Evolutionary conservation across 495 filamentous ascomycete species (phyloP).

Genomic region (Xylaria curta): DNA sequence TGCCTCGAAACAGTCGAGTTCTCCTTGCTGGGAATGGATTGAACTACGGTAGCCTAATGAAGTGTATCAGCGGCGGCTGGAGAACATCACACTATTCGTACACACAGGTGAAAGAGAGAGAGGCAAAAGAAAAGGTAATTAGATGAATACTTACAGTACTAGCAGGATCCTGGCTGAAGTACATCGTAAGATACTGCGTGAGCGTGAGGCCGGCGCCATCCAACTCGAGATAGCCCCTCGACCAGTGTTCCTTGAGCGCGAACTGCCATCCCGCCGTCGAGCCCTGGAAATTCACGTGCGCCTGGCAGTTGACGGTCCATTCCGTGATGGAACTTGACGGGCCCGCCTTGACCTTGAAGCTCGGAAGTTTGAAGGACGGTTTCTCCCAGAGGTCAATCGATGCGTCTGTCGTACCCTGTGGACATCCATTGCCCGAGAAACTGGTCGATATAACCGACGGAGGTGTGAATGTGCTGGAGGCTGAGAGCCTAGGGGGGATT

Average conservation of each 20-base stretch:
- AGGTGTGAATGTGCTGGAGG: not conserved
- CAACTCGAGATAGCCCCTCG: constrained; percentile 4
- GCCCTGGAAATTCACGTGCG: not conserved
- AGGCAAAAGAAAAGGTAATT: no score
- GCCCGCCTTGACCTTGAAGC: constrained; percentile 8
- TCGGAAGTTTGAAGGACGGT: constrained; percentile 2
- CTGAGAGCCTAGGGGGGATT: not conserved
- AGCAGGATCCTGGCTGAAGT: constrained; percentile 17
- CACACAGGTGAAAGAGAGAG: not conserved
- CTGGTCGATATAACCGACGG: constrained; percentile 1
- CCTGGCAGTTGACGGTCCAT: constrained; percentile 15
- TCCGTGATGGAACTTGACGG: not conserved
- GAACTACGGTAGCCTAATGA: not conserved
- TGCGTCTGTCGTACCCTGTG: constrained; percentile 11
- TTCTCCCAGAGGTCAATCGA: constrained; percentile 2
- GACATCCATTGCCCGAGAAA: constrained; percentile 20
- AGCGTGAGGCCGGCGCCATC: constrained; percentile 11
- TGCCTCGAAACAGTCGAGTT: not conserved
- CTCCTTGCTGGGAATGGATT: constrained; percentile 7
- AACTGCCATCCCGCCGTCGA: constrained; percentile 18
- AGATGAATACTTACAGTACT: constrained; percentile 1
- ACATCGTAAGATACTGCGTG: constrained; percentile 15
- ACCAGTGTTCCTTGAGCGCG: constrained; percentile 19
- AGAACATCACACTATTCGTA: not conserved
- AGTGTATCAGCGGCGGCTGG: not conserved